Evolutionary conservation across 148 eudicot species (phyloP), one percentile per base, ranked within the genome.

Genomic region (Camellia japonica): DNA sequence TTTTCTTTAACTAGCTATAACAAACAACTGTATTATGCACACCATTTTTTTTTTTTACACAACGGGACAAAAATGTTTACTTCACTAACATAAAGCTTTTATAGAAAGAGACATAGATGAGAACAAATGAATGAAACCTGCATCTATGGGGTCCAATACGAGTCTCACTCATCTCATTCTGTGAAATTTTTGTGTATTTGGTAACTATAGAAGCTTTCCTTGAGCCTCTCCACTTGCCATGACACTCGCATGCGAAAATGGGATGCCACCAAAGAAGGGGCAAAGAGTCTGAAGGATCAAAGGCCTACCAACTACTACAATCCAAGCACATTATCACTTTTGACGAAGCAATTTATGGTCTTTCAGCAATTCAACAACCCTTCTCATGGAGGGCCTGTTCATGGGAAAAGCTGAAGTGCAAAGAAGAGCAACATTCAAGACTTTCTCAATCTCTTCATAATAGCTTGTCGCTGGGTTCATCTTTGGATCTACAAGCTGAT

Each of bases 331-430:
- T 11, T 44, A 49, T 63, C 77, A 62, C 66, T 65, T 68, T 18
- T 10, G 81, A 60, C 13, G 49, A 80, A 59, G 65, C 59, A 52
- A 14, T 5, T 56, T 74, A 5, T n/a, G 83, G 8, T 58, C 81
- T 73, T 76, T 86, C 20, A 90, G 83, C 78, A 85, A 51, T 71
- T 86, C 90, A 14, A 90, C 88, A 3, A 88, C 89, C 80, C 84
- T 84, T 83, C 88, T 86, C 90, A 90, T 88, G 47, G 90, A 83
- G 7, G 92, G 92, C 38, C 92, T 80, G 80, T 80, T 86, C 58
- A 73, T 62, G 11, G 90, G 93, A 62, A 78, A 80, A 14, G 85
- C 42, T 0, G 87, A 83, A 0, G 89, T 88, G 82, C 93, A 90
- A 20, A 86, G 87, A 68, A 90, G 86, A 1, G 89, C 87, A 5